A percentile compares a stretch with the other conserved stretches of the same genome.
Conservation (phyloP, 75 land plant genomes). For the Isoetes taiwanensis region DNA sequence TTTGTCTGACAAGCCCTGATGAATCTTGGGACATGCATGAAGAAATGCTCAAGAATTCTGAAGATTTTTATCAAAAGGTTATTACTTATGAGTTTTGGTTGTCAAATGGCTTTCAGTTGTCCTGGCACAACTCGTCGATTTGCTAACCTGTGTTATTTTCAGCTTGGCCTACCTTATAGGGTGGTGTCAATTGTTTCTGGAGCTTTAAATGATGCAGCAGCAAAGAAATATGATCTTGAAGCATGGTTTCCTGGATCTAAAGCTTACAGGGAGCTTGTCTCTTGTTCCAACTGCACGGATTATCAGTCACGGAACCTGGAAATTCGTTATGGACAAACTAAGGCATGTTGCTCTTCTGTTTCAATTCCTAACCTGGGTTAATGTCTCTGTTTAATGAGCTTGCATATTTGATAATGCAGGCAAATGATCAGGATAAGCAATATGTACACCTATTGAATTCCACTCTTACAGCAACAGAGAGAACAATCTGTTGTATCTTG, state of each 20-base stretch:
- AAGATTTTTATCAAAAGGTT: constrained; percentile 86
- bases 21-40: constrained; percentile 93
- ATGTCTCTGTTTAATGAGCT: neutral
- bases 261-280: constrained; percentile 87
- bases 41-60: constrained; percentile 91
- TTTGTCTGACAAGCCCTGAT: constrained; percentile 82
- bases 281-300: constrained; percentile 95
- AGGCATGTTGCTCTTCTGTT: constrained; percentile 25
- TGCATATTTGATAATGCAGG: constrained; percentile 22
- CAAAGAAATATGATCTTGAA: constrained; percentile 95
- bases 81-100: neutral
- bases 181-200: constrained; percentile 90
- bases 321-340: constrained; percentile 86
- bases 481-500: constrained; percentile 84
- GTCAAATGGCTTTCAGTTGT: neutral
- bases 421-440: constrained; percentile 69
- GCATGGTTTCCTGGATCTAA: constrained; percentile 95
- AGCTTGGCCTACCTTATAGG: constrained; percentile 74
- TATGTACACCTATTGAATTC: constrained; percentile 84
- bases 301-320: constrained; percentile 77
- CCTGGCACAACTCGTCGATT: neutral
- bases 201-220: constrained; percentile 91
- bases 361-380: neutral
- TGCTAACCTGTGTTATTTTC: constrained; percentile 10
- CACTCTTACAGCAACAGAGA: constrained; percentile 86